Evolutionary conservation across 2,329 filamentous ascomycete genomes (phyloP).

Genomic region (Aspergillus cejpii): DNA sequence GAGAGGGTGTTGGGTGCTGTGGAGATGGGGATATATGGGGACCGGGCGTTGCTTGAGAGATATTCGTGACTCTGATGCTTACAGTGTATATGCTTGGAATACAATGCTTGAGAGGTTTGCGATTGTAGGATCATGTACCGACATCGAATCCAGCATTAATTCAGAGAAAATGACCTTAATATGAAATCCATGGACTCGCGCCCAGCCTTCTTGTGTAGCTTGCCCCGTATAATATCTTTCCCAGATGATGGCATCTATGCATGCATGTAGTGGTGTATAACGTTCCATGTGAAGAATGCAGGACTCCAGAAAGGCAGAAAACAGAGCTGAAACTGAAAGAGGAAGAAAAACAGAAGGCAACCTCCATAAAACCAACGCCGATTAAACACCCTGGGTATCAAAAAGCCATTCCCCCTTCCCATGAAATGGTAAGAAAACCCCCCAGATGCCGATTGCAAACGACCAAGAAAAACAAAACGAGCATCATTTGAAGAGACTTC

Average conservation of each 20-base stretch:
- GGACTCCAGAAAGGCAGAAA: slow-evolving; percentile 1
- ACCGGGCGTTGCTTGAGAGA: slow-evolving; percentile 6
- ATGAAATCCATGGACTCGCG: neutral
- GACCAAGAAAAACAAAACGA: slow-evolving; percentile 6
- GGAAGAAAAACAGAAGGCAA: slow-evolving; percentile 5
- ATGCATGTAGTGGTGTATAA: neutral
- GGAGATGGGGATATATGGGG: slow-evolving; percentile 33
- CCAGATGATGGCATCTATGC: neutral
- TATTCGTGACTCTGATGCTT: too few species aligned
- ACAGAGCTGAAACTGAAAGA: slow-evolving; percentile 2
- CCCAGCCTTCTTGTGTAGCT: neutral
- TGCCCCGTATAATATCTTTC: neutral
- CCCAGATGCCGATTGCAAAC: slow-evolving; percentile 3
- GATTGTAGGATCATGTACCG: too few species aligned
- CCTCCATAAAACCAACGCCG: neutral
- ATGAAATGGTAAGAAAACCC: slow-evolving; percentile 2
- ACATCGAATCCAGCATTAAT: neutral
- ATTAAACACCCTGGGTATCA: neutral
- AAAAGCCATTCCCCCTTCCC: too few species aligned
- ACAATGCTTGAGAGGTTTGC: too few species aligned
- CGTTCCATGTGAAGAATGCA: neutral
- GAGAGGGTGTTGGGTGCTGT: slow-evolving; percentile 41
- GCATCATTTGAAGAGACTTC: slow-evolving; percentile 49
- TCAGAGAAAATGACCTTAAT: neutral
- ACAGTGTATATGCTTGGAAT: too few species aligned